Percentiles rank a stretch among this genome's conserved stretches.
Evolutionary conservation across 768 basidiomycete genomes (phyloP).

Genomic region (Pisolithus orientalis): DNA sequence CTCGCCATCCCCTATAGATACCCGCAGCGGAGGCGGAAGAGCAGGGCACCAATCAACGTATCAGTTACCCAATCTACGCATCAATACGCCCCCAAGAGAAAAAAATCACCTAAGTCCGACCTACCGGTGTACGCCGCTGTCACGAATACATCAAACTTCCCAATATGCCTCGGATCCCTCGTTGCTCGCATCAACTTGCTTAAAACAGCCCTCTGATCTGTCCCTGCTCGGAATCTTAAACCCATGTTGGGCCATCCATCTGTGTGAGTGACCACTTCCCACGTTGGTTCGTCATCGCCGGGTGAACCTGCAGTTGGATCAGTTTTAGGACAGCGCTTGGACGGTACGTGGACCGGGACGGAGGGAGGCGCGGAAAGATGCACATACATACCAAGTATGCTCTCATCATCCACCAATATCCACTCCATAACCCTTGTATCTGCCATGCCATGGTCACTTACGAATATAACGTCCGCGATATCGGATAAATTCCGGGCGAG

Average conservation of each 20-base stretch:
- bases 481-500: conserved; percentile 68
- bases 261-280: conserved; percentile 40
- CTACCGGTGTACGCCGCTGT: conserved; percentile 19
- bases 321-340: conserved; percentile 6
- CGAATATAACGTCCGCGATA: conserved; percentile 85
- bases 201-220: conserved; percentile 53
- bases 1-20: conserved; percentile 1
- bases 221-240: conserved; percentile 58
- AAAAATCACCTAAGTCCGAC: background rate
- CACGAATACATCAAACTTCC: conserved; percentile 58
- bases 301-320: background rate
- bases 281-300: conserved; percentile 2
- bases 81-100: background rate
- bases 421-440: conserved; percentile 75
- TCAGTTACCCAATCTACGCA: background rate
- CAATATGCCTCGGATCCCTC: conserved; percentile 29
- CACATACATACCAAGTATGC: conserved; percentile 19
- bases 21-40: too few species aligned
- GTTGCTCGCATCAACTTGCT: conserved; percentile 49
- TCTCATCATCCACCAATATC: conserved; percentile 63
- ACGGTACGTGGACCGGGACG: conserved; percentile 4
- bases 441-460: conserved; percentile 90
- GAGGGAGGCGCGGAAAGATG: background rate
- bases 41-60: too few species aligned
- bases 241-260: conserved; percentile 93